Evolutionary conservation across 495 filamentous ascomycete species (phyloP).

Genomic region (Podospora conica): DNA sequence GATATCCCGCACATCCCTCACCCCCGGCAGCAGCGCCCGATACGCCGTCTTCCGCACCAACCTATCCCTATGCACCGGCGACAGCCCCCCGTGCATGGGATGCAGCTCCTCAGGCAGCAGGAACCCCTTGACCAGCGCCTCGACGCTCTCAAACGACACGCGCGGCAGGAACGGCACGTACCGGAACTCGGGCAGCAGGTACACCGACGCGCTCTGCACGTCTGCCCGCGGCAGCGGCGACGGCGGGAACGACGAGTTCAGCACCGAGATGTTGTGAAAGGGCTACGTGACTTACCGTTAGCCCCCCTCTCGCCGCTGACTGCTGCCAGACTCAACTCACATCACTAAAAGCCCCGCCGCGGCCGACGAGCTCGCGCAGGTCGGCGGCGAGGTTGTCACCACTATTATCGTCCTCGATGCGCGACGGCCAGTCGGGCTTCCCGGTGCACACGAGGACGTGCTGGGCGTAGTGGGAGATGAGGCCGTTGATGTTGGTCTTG

Average conservation of each 20-base stretch:
- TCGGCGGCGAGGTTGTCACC: constrained; percentile 61
- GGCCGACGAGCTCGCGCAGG: constrained; percentile 60
- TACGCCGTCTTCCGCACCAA: constrained; percentile 38
- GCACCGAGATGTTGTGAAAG: constrained; percentile 67
- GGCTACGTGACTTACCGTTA: constrained; percentile 49
- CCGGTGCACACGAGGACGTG: constrained; percentile 82
- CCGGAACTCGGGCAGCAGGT: constrained; percentile 73
- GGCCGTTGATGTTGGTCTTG: constrained; percentile 58
- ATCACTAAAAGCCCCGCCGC: constrained; percentile 62
- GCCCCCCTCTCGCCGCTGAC: not conserved
- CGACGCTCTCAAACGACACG: constrained; percentile 42
- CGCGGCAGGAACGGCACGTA: constrained; percentile 65
- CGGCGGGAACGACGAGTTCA: constrained; percentile 62
- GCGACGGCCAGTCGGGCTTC: constrained; percentile 71
- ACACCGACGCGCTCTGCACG: constrained; percentile 52
- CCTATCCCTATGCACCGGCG: constrained; percentile 43
- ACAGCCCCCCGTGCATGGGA: constrained; percentile 48
- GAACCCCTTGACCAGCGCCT: constrained; percentile 52
- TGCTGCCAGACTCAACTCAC: constrained; percentile 48
- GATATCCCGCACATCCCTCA: constrained; percentile 57
- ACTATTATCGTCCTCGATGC: constrained; percentile 50
- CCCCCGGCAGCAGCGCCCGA: constrained; percentile 36
- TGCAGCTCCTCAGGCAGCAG: constrained; percentile 55
- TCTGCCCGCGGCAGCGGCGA: constrained; percentile 30
- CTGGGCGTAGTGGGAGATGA: constrained; percentile 71